Evolutionary conservation across 1,139 yeast species (phyloP), one percentile per base, ranked within the genome.

Genomic region (Candida sp.): DNA sequence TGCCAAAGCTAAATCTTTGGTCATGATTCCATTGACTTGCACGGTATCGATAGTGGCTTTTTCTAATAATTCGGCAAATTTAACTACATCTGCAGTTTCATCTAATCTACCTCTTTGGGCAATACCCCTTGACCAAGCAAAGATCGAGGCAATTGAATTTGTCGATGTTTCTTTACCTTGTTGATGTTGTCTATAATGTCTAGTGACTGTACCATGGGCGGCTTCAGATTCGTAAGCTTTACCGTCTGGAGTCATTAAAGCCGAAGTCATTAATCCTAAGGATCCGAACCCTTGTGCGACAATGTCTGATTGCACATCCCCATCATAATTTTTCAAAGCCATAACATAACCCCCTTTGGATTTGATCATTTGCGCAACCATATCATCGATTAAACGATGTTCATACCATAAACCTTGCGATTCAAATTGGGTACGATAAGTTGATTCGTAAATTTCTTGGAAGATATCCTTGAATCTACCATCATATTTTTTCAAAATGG

Each of bases 201-300:
- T 82, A 27, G 95, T 86, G 53, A 86, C 95, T 5, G 95, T 86
- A 52, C 95, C 95, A 58, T 86, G 95, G 35, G 95, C 95, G 49
- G 95, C 95, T 67, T 86, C 95, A 46, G 86, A 73, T 66, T 86
- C 93, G 58, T 82, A 86, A 12, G 91, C 80, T 66, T 84, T 84
- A 33, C 95, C 95, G 65, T 86, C 93, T 46, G 95, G 90, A n/a
- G 93, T 83, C 68, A 85, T 82, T 55, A 86, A 75, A 12, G 84
- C 89, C 2, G 93, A 86, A 19, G 95, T 86, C 95, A 86, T 86
- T 54, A 86, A 73, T 43, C 95, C 95, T 48, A 86, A 70, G 5
- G 93, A 86, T 23, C 95, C 95, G 55, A 86, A 86, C 38, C 95
- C 95, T 68, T 86, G 95, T 15, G 95, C 95, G 44, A 86, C 91